phyloP scores from a whole-genome alignment of 1,139 yeast species.

The Candida sp. region DNA sequence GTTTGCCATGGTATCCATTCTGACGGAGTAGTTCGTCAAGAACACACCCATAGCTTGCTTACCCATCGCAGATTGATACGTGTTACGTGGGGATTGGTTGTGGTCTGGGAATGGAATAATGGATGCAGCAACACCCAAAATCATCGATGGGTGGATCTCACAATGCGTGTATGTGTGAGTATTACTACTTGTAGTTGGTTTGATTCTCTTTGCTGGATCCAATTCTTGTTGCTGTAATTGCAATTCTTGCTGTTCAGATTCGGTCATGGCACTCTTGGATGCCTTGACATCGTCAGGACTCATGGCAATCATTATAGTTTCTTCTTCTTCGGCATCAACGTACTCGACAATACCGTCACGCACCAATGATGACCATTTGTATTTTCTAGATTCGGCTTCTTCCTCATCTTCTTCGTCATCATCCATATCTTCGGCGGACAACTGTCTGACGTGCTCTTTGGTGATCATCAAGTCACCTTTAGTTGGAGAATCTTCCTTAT shows the following conservation, averaged over 20 bases:
- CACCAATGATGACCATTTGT: slow-evolving; percentile 86
- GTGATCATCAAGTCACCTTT: slow-evolving; percentile 82
- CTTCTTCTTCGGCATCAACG: slow-evolving; percentile 98
- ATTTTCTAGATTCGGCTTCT: slow-evolving; percentile 63
- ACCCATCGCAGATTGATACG: slow-evolving; percentile 99
- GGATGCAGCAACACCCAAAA: slow-evolving; percentile 97
- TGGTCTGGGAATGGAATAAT: slow-evolving; percentile 99
- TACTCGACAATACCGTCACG: slow-evolving; percentile 91
- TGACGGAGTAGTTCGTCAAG: slow-evolving; percentile 90
- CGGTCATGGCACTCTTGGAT: slow-evolving; percentile 53
- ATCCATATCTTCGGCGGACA: slow-evolving; percentile 42
- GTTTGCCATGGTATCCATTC: slow-evolving; percentile 99
- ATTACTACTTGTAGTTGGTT: slow-evolving; percentile 63
- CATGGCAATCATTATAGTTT: slow-evolving; percentile 98
- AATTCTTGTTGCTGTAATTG: slow-evolving; percentile 53
- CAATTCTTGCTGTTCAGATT: slow-evolving; percentile 38
- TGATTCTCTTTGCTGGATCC: slow-evolving; percentile 90
- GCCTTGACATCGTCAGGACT: slow-evolving; percentile 95
- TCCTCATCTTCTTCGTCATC: slow-evolving; percentile 62
- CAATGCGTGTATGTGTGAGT: slow-evolving; percentile 95
- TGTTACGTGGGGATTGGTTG: slow-evolving; percentile 99
- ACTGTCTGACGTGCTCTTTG: slow-evolving; percentile 79
- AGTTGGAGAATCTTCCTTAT: slow-evolving; percentile 75
- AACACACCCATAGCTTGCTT: slow-evolving; percentile 99
- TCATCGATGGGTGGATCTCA: slow-evolving; percentile 99